A percentile compares a stretch with the other conserved stretches of the same genome.
phyloP scores from a whole-genome alignment of 2,329 filamentous ascomycete genomes.

The Albophoma yamanashiensis region DNA sequence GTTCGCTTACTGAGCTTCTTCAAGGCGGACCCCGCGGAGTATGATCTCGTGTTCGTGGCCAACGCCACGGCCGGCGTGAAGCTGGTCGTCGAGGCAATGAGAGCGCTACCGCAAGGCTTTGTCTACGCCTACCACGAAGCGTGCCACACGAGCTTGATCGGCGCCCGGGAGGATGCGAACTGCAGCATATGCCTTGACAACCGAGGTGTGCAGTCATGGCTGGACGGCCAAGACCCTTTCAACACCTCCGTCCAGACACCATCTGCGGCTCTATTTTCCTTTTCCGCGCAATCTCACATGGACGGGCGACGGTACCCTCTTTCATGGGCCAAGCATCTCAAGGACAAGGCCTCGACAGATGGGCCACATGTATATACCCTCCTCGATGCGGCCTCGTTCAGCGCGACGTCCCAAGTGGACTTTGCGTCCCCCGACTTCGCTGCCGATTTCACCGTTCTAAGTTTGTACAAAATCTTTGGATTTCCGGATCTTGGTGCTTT shows the following conservation, averaged over 20 bases:
- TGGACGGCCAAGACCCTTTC: conserved; percentile 29
- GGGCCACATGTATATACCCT: conserved; percentile 48
- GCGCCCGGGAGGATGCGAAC: conserved; percentile 61
- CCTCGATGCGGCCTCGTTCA: conserved; percentile 74
- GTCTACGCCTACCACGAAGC: conserved; percentile 75
- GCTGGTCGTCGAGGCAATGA: conserved; percentile 68
- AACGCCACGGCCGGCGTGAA: conserved; percentile 92
- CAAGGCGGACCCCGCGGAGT: conserved; percentile 68
- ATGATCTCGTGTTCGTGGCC: conserved; percentile 82
- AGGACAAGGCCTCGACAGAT: conserved; percentile 12
- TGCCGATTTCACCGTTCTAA: conserved; percentile 79
- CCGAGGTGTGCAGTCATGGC: conserved; percentile 53
- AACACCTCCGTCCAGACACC: conserved; percentile 7
- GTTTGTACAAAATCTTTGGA: conserved; percentile 96
- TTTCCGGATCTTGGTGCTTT: conserved; percentile 86
- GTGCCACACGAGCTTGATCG: conserved; percentile 79
- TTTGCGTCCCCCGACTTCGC: conserved; percentile 48
- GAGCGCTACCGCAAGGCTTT: conserved; percentile 60
- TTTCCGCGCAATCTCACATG: conserved; percentile 89
- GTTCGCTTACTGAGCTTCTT: conserved; percentile 65
- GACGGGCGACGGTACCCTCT: conserved; percentile 67
- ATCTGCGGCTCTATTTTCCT: conserved; percentile 53
- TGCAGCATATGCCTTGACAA: conserved; percentile 58
- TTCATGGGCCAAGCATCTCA: conserved; percentile 49
- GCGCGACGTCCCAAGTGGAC: conserved; percentile 67